phyloP scores from a whole-genome alignment of 345 rosid genomes.

The Populus simonii region DNA sequence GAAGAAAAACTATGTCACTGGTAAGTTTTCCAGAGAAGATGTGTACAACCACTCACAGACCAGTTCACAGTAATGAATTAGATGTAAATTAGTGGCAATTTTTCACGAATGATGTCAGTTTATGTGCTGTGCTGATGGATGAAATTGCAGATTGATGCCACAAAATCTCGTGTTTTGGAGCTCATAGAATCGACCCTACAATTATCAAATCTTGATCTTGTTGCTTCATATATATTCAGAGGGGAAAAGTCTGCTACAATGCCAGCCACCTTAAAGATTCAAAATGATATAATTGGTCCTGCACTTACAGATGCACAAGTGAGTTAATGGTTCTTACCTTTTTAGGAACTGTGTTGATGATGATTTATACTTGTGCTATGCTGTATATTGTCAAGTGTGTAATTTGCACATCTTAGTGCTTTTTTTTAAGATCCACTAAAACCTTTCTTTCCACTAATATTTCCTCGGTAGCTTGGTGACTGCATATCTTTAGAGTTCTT shows the following conservation, averaged over 20 bases:
- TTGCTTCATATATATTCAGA: conserved; percentile 50
- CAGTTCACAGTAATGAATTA: background rate
- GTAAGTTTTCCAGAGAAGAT: conserved; percentile 39
- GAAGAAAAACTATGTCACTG: conserved; percentile 57
- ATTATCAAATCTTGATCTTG: conserved; percentile 78
- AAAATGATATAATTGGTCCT: conserved; percentile 70
- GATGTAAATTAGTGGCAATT: conserved; percentile 17
- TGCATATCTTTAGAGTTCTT: background rate
- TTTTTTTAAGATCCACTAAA: background rate
- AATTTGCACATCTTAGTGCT: background rate
- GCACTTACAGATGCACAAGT: conserved; percentile 72
- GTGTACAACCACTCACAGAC: background rate
- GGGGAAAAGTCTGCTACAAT: conserved; percentile 48
- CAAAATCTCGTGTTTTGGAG: conserved; percentile 70
- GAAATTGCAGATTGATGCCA: conserved; percentile 58
- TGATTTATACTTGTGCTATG: background rate
- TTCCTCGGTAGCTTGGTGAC: background rate
- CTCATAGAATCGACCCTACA: conserved; percentile 69
- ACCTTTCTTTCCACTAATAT: background rate
- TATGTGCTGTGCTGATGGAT: conserved; percentile 20
- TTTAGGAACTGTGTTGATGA: background rate
- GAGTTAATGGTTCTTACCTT: conserved; percentile 29
- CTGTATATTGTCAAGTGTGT: background rate
- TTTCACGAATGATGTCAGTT: background rate
- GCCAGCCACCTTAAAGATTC: conserved; percentile 60